phyloP scores from a whole-genome alignment of 768 basidiomycete species.

The Omphalotus guepiniiformis region DNA sequence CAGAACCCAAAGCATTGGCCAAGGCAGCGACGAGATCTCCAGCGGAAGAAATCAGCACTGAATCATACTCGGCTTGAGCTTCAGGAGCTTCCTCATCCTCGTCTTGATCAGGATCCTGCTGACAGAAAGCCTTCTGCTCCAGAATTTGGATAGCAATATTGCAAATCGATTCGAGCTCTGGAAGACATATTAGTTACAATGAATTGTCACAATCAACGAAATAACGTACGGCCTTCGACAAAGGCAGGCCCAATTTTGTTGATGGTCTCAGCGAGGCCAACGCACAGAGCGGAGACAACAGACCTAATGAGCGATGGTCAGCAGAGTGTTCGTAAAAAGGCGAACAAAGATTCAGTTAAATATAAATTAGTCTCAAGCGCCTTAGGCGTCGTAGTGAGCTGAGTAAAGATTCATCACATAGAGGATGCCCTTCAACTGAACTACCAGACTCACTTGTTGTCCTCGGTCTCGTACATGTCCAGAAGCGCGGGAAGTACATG shows the following conservation, averaged over 20 bases:
- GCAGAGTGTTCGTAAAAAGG: conserved; percentile 10
- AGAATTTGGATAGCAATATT: conserved; percentile 80
- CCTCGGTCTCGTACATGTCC: conserved; percentile 90
- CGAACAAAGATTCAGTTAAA: conserved; percentile 32
- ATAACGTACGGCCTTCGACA: conserved; percentile 65
- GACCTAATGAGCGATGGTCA: conserved; percentile 44
- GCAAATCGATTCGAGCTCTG: conserved; percentile 76
- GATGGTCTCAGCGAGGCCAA: conserved; percentile 87
- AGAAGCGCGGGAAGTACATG: conserved; percentile 72
- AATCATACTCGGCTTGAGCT: conserved; percentile 94
- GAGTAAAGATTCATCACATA: conserved; percentile 58
- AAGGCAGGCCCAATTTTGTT: conserved; percentile 89
- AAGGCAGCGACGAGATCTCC: conserved; percentile 91
- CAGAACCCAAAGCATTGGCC: conserved; percentile 78
- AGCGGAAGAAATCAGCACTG: conserved; percentile 90
- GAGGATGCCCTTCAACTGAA: conserved; percentile 6
- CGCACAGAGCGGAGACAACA: conserved; percentile 85
- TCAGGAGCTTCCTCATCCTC: conserved; percentile 82
- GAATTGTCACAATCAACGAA: not conserved
- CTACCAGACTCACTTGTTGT: conserved; percentile 80
- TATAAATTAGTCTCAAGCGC: conserved; percentile 52
- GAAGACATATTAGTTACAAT: conserved; percentile 7
- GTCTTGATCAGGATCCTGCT: conserved; percentile 93
- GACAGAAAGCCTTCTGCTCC: conserved; percentile 93
- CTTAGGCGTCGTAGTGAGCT: conserved; percentile 74